Evolutionary conservation across 139 green algal species (phyloP), one percentile per base, ranked within the genome.

Genomic region (Trebouxia sp.): DNA sequence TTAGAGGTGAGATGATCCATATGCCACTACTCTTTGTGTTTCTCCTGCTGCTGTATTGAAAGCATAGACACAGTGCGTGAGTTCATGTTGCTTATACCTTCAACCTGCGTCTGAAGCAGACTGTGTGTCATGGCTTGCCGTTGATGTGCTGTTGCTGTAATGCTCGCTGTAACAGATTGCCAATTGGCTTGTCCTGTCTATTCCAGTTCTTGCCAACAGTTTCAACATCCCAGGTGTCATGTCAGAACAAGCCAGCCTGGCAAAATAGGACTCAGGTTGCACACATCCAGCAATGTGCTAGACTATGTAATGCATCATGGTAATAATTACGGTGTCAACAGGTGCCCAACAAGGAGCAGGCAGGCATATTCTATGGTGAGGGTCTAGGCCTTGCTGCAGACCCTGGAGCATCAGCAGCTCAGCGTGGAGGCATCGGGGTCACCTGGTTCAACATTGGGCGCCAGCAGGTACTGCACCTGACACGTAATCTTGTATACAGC

Each of bases 371-470:
- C 3, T 77, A 77, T 56, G 43, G 41, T 41, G 69, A 77, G 41
- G 69, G 69, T 28, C 26, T 77, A 55, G 69, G 69, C 24, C 41
- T 77, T 1, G 22, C 69, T 38, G 43, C 43, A 37, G 69, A 77
- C 42, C 69, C 69, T n/a, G 69, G 69, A 1, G 38, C 69, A 77
- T 56, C 42, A 41, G 42, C 43, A 28, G 41, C 41, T 24, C 69
- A 77, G 69, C 17, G 69, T 17, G 69, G 69, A 37, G 43, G 69
- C 39, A 41, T 77, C 39, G 42, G 26, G n/a, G 69, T 77, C 41
- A 77, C 42, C 24, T 77, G 42, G 41, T 77, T 53, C 24, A 77
- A 77, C 69, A 56, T 51, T 53, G 69, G 69, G 22, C 62, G 62
- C 6, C 62, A 72, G 62, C 62, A 72, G 62, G 62, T 72, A 6